These are phyloP conservation scores for Thermomyces lanuginosus DNA, from an alignment of 2,329 filamentous ascomycete genomes.

Conservation along the genomic window DNA sequence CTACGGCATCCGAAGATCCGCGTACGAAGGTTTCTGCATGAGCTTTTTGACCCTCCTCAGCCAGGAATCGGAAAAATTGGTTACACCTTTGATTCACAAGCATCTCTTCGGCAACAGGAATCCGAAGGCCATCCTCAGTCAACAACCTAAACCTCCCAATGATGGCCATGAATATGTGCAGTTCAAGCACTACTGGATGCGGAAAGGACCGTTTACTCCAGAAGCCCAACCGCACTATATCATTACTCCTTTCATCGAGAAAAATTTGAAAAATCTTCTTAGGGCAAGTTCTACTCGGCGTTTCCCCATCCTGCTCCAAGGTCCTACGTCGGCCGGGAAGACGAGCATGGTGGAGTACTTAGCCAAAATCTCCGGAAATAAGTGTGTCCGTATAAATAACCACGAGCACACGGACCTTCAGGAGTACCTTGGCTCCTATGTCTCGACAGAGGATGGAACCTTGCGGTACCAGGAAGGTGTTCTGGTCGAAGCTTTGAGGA, in stretches of 20 bases:
- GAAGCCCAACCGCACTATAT: conserved; percentile 80
- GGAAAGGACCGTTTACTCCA: conserved; percentile 50
- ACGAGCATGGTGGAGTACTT: conserved; percentile 99
- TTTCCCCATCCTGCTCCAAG: conserved; percentile 90
- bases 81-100: conserved; percentile 64
- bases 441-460: conserved; percentile 70
- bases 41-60: conserved; percentile 85
- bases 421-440: conserved; percentile 89
- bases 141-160: conserved; percentile 58
- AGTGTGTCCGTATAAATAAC: conserved; percentile 97
- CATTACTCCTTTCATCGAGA: conserved; percentile 84
- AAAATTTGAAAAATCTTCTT: conserved; percentile 86
- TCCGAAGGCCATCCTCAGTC: conserved; percentile 55
- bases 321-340: conserved; percentile 92
- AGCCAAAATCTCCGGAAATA: conserved; percentile 90
- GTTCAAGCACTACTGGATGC: conserved; percentile 83
- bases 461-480: conserved; percentile 86
- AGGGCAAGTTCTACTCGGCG: conserved; percentile 79
- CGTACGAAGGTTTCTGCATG: conserved; percentile 96
- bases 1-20: conserved; percentile 68
- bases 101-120: conserved; percentile 59
- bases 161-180: conserved; percentile 66
- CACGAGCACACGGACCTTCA: conserved; percentile 97
- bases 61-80: conserved; percentile 59
- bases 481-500: conserved; percentile 75